Evolutionary conservation across 805 yeast species (phyloP).

Genomic region (Candida oleophila): DNA sequence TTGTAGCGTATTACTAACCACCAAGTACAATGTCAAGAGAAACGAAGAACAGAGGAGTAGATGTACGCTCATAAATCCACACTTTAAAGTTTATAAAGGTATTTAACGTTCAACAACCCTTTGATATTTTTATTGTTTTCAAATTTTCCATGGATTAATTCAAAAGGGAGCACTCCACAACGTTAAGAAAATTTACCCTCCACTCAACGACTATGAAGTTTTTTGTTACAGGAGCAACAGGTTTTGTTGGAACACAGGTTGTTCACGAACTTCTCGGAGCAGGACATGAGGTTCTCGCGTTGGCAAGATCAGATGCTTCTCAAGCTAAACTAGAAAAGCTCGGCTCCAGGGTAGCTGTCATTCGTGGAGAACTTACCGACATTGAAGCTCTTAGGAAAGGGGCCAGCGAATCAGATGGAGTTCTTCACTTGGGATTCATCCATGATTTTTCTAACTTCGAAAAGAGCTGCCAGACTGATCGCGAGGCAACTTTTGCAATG

Average conservation of each 20-base stretch:
- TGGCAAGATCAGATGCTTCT: conserved; percentile 30
- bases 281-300: conserved; percentile 26
- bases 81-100: too few relatives aligned
- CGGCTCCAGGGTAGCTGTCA: conserved; percentile 19
- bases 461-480: conserved; percentile 19
- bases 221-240: conserved; percentile 37
- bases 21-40: too few relatives aligned
- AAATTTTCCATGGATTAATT: too few relatives aligned
- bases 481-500: conserved; percentile 25
- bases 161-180: too few relatives aligned
- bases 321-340: conserved; percentile 19
- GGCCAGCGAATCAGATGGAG: conserved; percentile 31
- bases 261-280: conserved; percentile 16
- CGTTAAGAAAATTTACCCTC: too few relatives aligned
- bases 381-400: conserved; percentile 23
- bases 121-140: too few relatives aligned
- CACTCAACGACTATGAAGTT: conserved; percentile 15
- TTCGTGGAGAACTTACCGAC: conserved; percentile 28
- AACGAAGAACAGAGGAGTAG: too few relatives aligned
- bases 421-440: conserved; percentile 35
- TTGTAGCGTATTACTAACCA: too few relatives aligned
- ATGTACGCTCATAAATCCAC: too few relatives aligned
- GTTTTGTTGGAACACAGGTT: conserved; percentile 28
- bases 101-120: too few relatives aligned
- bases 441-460: conserved; percentile 25